phyloP scores from a whole-genome alignment of 2,329 filamentous ascomycete genomes.

The Calonectria pteridis region DNA sequence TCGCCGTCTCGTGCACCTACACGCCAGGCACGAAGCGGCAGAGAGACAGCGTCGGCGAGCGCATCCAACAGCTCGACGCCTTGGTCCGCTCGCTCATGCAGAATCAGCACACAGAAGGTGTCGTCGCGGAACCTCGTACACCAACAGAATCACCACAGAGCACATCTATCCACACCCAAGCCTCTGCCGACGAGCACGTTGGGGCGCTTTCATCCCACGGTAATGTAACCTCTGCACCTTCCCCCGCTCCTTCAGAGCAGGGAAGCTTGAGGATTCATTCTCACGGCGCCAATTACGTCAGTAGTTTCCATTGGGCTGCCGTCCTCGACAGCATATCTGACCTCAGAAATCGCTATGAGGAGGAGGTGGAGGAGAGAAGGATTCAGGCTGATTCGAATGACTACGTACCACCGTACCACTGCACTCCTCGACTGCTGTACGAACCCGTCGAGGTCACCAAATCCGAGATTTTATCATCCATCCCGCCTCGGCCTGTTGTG shows the following conservation, averaged over 20 bases:
- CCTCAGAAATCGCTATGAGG: slow-evolving; percentile 51
- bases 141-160: neutral
- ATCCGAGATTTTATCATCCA: slow-evolving; percentile 48
- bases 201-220: neutral
- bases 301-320: slow-evolving; percentile 55
- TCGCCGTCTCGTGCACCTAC: slow-evolving; percentile 1
- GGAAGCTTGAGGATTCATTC: slow-evolving; percentile 46
- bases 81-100: slow-evolving; percentile 46
- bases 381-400: neutral
- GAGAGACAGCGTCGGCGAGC: neutral
- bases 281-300: slow-evolving; percentile 49
- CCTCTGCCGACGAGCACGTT: neutral
- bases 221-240: neutral
- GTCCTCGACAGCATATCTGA: slow-evolving; percentile 56
- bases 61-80: slow-evolving; percentile 41
- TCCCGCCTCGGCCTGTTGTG: slow-evolving; percentile 49
- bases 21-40: neutral
- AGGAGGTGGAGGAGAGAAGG: slow-evolving; percentile 41
- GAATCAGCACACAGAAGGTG: neutral
- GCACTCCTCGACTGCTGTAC: slow-evolving; percentile 49
- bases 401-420: neutral
- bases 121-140: neutral
- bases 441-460: slow-evolving; percentile 36
- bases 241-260: slow-evolving; percentile 38
- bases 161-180: neutral